phyloP scores from a whole-genome alignment of 164 flowering plant genomes.

The Nymphaea colorata region DNA sequence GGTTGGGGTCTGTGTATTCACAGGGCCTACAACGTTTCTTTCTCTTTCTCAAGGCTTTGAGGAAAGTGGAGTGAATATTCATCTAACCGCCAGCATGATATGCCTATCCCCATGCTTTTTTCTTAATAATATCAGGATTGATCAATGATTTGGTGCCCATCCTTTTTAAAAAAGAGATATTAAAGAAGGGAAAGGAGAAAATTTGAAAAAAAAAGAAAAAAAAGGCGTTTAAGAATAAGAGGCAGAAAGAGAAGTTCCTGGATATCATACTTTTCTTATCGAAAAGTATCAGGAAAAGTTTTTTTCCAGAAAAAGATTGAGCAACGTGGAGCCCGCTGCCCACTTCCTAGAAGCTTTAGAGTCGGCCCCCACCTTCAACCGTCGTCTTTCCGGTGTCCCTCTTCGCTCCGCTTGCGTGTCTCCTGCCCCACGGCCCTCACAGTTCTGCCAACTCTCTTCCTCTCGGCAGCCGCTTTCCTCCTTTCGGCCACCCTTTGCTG shows the following conservation, averaged over 20 bases:
- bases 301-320: background rate
- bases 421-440: no score
- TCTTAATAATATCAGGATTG: background rate
- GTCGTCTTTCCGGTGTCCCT: background rate
- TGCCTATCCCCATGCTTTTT: background rate
- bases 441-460: background rate
- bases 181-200: no score
- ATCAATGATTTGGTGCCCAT: background rate
- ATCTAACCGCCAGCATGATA: background rate
- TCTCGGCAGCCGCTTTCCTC: background rate
- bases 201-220: no score
- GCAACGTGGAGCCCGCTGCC: background rate
- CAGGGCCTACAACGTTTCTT: no score
- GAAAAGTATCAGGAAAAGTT: background rate
- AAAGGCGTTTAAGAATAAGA: background rate
- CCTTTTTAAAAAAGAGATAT: background rate
- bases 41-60: background rate
- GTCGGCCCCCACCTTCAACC: background rate
- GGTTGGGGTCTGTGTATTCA: no score
- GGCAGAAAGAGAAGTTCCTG: background rate
- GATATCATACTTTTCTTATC: background rate
- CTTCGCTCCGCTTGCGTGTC: background rate
- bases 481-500: no score
- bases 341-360: background rate
- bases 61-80: background rate